Evolutionary conservation across 345 rosid species (phyloP), one percentile per base, ranked within the genome.

Genomic region (Lepidium aucheri): DNA sequence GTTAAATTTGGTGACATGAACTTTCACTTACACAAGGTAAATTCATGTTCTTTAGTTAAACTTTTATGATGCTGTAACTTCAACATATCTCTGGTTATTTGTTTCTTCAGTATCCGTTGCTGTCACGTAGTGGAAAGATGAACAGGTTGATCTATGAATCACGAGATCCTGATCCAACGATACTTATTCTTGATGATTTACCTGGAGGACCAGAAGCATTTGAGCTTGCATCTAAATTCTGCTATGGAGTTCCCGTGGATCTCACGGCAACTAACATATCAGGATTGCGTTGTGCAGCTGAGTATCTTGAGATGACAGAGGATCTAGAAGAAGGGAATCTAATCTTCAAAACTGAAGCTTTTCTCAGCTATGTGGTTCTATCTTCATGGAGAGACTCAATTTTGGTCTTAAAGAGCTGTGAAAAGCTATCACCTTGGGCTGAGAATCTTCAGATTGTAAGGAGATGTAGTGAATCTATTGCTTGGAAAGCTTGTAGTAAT

Each of bases 281-380:
- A 0, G 95, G 93, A 40, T 73, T 94, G 4, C 78, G 99, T 62
- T 90, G 99, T 38, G 86, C 96, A 17, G 96, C 97, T 0, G 99
- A 94, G 96, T 88, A 84, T 69, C 84, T 94, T n/a, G 99, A 94
- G 74, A 94, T 94, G 99, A 94, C 97, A n/a, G 99, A 94, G 79
- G 99, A 94, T 66, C 83, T 94, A 55, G 97, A 90, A 49, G 99
- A 94, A 80, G 99, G 99, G 30, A 94, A 94, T 56, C 88, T 94
- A 34, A 90, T 90, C 56, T 94, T 94, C 83, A 94, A 94, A 67
- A 90, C 99, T 9, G 99, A 94, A 79, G 99, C 99, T 0, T 94
- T 94, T 65, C 92, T 94, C 20, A 94, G 97, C 74, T 94, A 90
- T 18, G 99, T 90, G 1, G 99, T 94, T 44, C 67, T 94, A 47